Percentiles rank a stretch among this genome's conserved stretches.
These are phyloP conservation scores for Phytopythium delawarense DNA, from an alignment of 352 stramenopile genomes.

Conservation along the genomic window DNA sequence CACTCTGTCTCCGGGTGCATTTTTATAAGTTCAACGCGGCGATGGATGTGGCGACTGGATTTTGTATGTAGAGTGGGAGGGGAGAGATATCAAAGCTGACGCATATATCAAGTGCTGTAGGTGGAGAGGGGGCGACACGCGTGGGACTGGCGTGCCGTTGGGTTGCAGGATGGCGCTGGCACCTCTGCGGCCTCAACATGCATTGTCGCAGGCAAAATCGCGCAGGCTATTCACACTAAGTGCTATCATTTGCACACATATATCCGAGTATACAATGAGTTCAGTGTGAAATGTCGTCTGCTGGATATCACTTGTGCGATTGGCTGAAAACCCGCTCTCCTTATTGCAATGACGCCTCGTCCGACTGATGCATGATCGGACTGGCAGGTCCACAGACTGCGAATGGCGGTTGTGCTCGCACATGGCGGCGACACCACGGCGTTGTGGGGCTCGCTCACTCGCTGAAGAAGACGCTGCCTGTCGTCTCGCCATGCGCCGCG, in stretches of 20 bases:
- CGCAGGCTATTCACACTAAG: too few species aligned
- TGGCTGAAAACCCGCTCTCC: background rate
- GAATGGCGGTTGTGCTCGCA: too few species aligned
- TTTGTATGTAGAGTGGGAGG: background rate
- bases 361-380: too few species aligned
- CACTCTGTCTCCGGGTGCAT: background rate
- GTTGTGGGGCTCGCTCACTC: too few species aligned
- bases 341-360: background rate
- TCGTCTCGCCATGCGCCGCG: too few species aligned
- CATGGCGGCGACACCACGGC: too few species aligned
- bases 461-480: too few species aligned
- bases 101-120: background rate
- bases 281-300: background rate
- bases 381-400: too few species aligned
- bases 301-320: background rate
- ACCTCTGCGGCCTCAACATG: background rate
- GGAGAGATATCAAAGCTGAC: background rate
- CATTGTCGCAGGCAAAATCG: background rate
- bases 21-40: background rate
- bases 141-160: slow-evolving; percentile 1
- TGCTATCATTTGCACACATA: background rate
- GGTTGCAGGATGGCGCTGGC: background rate
- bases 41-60: background rate
- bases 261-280: background rate
- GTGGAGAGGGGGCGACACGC: background rate